Conservation (phyloP, 2,329 filamentous ascomycete species). For the Pseudocercospora macadamiae region DNA sequence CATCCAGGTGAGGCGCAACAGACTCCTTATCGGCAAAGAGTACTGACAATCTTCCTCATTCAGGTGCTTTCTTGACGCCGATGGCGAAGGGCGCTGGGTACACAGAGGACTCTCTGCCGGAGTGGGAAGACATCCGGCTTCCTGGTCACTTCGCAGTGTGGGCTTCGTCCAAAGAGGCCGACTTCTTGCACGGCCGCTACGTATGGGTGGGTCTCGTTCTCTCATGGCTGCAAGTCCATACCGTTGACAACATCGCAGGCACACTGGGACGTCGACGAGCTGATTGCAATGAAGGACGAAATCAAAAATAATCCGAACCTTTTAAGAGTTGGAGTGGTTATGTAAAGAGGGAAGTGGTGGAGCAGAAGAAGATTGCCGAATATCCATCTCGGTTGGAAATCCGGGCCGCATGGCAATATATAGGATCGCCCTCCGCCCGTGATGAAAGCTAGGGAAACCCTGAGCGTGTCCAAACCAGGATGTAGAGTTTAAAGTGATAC, state of each 20-base stretch:
- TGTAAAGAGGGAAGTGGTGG: slow-evolving; percentile 27
- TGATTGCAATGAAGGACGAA: slow-evolving; percentile 19
- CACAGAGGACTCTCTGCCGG: neutral
- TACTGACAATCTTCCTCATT: neutral
- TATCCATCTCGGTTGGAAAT: neutral
- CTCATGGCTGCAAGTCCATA: neutral
- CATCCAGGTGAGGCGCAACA: slow-evolving; percentile 15
- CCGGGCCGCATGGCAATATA: slow-evolving; percentile 1
- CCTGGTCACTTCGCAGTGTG: slow-evolving; percentile 41
- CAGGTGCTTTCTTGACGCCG: slow-evolving; percentile 11
- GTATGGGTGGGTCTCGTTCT: slow-evolving; percentile 19
- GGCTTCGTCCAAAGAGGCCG: slow-evolving; percentile 43
- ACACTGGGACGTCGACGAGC: slow-evolving; percentile 30
- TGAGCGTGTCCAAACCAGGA: neutral
- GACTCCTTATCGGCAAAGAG: neutral
- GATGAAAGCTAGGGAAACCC: slow-evolving; percentile 1
- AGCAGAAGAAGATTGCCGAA: neutral
- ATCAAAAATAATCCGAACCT: slow-evolving; percentile 19
- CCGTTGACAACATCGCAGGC: neutral
- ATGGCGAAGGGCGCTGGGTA: neutral
- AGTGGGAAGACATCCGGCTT: slow-evolving; percentile 26
- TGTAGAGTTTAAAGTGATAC: neutral
- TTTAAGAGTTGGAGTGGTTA: slow-evolving; percentile 26
- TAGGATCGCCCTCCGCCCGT: neutral
- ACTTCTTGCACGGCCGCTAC: slow-evolving; percentile 44